Conservation (phyloP, 2,329 filamentous ascomycete species). For the Ophiostoma himal-ulmi region DNA sequence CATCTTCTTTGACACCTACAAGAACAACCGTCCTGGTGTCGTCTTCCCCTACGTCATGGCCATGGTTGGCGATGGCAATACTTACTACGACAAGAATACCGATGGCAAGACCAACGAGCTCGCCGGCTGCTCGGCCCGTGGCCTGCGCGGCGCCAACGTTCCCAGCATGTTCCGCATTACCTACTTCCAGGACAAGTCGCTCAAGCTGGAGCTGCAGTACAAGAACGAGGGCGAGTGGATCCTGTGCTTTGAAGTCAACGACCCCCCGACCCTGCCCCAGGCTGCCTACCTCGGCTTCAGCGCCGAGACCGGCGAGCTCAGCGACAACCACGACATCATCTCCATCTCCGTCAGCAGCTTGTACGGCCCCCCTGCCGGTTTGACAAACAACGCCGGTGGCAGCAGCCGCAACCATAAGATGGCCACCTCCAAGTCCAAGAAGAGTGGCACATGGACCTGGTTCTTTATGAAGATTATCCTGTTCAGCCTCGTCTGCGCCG, state of each 20-base stretch:
- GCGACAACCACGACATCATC: constrained; percentile 96
- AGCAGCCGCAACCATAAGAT: constrained; percentile 31
- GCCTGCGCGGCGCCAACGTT: constrained; percentile 71
- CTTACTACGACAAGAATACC: constrained; percentile 82
- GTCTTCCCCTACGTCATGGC: constrained; percentile 98
- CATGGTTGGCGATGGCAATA: constrained; percentile 91
- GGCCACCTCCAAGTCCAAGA: constrained; percentile 37
- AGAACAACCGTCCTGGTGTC: constrained; percentile 94
- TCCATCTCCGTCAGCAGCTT: constrained; percentile 80
- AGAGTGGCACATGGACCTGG: constrained; percentile 53
- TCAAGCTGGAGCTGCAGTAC: constrained; percentile 90
- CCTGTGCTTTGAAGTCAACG: constrained; percentile 72
- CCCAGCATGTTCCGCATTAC: constrained; percentile 84
- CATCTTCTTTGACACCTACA: constrained; percentile 97
- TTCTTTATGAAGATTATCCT: constrained; percentile 76
- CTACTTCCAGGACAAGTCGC: constrained; percentile 92
- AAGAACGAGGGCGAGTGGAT: constrained; percentile 85
- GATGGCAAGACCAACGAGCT: constrained; percentile 92
- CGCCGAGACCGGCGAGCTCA: constrained; percentile 90
- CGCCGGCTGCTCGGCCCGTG: constrained; percentile 89
- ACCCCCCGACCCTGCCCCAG: constrained; percentile 69
- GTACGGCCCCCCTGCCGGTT: constrained; percentile 56
- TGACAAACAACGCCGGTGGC: constrained; percentile 37
- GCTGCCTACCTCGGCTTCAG: constrained; percentile 71
- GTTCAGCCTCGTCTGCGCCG: constrained; percentile 63